Conservation (phyloP, 164 flowering plant species). For the Berberis thunbergii region DNA sequence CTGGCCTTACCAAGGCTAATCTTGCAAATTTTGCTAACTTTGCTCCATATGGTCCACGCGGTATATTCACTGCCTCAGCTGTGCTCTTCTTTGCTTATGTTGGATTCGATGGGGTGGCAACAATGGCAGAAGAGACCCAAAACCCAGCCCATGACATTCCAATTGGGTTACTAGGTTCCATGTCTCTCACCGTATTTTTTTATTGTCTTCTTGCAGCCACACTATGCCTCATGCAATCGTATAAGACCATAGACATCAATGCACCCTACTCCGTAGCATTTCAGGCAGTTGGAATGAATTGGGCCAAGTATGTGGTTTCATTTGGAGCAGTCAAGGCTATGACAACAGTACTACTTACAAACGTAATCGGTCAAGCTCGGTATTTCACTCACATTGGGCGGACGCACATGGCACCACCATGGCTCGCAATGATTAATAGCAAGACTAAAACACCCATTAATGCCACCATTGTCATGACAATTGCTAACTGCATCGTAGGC, state of each 20-base stretch:
- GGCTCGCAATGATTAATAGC: conserved; percentile 31
- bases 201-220: conserved; percentile 45
- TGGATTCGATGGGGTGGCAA: conserved; percentile 57
- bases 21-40: conserved; percentile 29
- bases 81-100: conserved; percentile 55
- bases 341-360: conserved; percentile 41
- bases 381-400: conserved; percentile 62
- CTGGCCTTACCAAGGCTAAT: conserved; percentile 43
- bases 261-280: conserved; percentile 55
- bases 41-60: conserved; percentile 40
- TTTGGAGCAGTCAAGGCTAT: conserved; percentile 45
- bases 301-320: conserved; percentile 57
- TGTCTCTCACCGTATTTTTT: conserved; percentile 26
- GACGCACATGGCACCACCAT: conserved; percentile 52
- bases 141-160: conserved; percentile 61
- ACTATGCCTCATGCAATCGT: conserved; percentile 45
- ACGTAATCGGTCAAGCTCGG: conserved; percentile 50
- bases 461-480: conserved; percentile 47
- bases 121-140: conserved; percentile 69
- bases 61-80: conserved; percentile 51
- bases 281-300: conserved; percentile 31
- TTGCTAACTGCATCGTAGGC: conserved; percentile 31
- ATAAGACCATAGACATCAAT: conserved; percentile 20
- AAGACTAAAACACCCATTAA: conserved; percentile 50
- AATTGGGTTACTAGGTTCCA: conserved; percentile 57